Percentiles rank a stretch among this genome's conserved stretches.
phyloP scores from a whole-genome alignment of 805 yeast genomes.

The Candida insectalens region DNA sequence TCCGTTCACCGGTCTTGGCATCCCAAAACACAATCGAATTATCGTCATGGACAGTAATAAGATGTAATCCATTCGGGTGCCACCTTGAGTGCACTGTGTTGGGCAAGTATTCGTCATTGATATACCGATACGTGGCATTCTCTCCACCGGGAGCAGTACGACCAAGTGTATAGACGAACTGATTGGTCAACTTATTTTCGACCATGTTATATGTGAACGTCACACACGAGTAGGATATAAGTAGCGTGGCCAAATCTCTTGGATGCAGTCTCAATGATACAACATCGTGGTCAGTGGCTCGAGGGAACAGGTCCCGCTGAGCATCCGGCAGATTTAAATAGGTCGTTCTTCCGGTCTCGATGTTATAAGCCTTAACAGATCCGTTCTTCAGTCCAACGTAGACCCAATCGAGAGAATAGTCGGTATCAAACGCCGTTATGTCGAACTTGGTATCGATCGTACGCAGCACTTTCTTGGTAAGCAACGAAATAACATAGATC shows the following conservation, averaged over 20 bases:
- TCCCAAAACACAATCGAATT: slow-evolving; percentile 93
- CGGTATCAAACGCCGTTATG: slow-evolving; percentile 63
- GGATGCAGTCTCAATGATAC: slow-evolving; percentile 73
- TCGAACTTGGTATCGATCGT: slow-evolving; percentile 54
- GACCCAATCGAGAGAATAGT: slow-evolving; percentile 85
- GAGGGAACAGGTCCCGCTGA: slow-evolving; percentile 54
- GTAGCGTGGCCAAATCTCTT: slow-evolving; percentile 70
- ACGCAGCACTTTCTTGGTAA: slow-evolving; percentile 49
- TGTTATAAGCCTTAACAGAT: slow-evolving; percentile 58
- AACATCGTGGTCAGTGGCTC: slow-evolving; percentile 44
- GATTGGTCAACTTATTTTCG: slow-evolving; percentile 44
- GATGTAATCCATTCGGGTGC: slow-evolving; percentile 90
- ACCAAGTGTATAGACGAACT: slow-evolving; percentile 52
- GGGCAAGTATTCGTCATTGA: slow-evolving; percentile 17
- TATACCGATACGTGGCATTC: slow-evolving; percentile 22
- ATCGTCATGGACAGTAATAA: slow-evolving; percentile 70
- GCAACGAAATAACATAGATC: slow-evolving; percentile 62
- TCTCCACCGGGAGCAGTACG: slow-evolving; percentile 70
- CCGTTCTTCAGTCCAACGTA: slow-evolving; percentile 78
- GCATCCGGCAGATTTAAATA: slow-evolving; percentile 60
- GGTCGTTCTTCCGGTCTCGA: slow-evolving; percentile 65
- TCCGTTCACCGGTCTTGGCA: slow-evolving; percentile 59
- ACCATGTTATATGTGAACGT: slow-evolving; percentile 64
- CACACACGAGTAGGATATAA: slow-evolving; percentile 62
- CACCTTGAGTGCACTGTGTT: slow-evolving; percentile 45